Percentiles rank a stretch among this genome's conserved stretches.
Evolutionary conservation across 2,329 filamentous ascomycete species (phyloP).

Genomic region (Ophiocordyceps australis): DNA sequence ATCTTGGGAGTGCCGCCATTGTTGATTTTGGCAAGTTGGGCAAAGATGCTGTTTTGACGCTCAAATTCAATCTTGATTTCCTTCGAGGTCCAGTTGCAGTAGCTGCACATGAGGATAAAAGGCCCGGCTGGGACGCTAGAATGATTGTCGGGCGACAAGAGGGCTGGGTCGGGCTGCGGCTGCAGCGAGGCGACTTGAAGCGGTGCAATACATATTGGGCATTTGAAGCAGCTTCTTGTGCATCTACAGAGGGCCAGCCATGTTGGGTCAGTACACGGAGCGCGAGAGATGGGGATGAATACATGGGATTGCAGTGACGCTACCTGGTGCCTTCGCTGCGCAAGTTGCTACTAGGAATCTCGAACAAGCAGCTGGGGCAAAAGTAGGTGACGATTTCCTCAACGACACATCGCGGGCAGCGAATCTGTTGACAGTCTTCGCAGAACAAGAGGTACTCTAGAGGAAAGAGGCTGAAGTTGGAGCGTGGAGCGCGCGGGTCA

Average conservation of each 20-base stretch:
- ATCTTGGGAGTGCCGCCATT: constrained; percentile 36
- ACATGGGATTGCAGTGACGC: too few relatives aligned
- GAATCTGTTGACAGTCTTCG: constrained; percentile 92
- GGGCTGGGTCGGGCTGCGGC: constrained; percentile 24
- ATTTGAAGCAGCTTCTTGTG: constrained; percentile 89
- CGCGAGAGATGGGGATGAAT: too few relatives aligned
- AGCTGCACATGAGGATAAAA: constrained; percentile 70
- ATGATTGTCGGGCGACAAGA: constrained; percentile 21
- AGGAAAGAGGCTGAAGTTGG: constrained; percentile 84
- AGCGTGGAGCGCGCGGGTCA: constrained; percentile 66
- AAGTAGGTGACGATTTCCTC: constrained; percentile 94
- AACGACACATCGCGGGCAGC: constrained; percentile 76
- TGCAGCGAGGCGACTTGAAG: constrained; percentile 59
- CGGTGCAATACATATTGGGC: constrained; percentile 71
- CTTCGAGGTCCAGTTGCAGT: constrained; percentile 82
- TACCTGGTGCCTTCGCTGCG: constrained; percentile 89
- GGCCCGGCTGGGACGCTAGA: constrained; percentile 23
- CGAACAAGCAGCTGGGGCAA: constrained; percentile 88
- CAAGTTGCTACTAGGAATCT: constrained; percentile 83
- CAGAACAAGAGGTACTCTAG: constrained; percentile 91
- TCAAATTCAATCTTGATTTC: constrained; percentile 86
- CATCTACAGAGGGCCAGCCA: too few relatives aligned
- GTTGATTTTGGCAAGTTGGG: constrained; percentile 57
- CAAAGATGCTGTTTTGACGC: constrained; percentile 70
- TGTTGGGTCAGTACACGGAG: too few relatives aligned